A percentile compares a stretch with the other conserved stretches of the same genome.
These are phyloP conservation scores for Fusarium kyushuense DNA, from an alignment of 2,329 filamentous ascomycete genomes.

Conservation along the genomic window DNA sequence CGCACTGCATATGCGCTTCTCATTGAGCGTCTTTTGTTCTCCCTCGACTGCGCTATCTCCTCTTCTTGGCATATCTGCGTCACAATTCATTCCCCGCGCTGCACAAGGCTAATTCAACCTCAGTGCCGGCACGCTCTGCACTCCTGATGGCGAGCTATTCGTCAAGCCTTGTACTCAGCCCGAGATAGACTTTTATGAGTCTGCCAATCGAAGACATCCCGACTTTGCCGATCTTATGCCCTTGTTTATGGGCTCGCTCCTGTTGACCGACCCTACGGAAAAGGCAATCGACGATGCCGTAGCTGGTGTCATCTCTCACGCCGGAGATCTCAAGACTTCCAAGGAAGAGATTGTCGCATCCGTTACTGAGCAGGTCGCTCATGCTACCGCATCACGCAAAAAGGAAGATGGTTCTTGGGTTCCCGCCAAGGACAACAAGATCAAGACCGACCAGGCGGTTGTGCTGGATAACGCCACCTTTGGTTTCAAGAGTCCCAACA, in stretches of 20 bases:
- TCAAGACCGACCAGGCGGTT: conserved; percentile 82
- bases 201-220: conserved; percentile 72
- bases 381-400: conserved; percentile 21
- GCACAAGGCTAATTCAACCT: conserved; percentile 38
- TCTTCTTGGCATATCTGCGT: conserved; percentile 31
- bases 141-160: conserved; percentile 84
- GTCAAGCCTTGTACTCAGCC: conserved; percentile 91
- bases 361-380: conserved; percentile 51
- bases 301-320: conserved; percentile 57
- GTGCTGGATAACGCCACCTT: conserved; percentile 86
- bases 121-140: conserved; percentile 91
- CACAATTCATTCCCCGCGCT: conserved; percentile 22
- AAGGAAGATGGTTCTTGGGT: conserved; percentile 56
- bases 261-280: conserved; percentile 69
- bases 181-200: conserved; percentile 92
- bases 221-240: conserved; percentile 86
- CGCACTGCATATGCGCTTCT: conserved; percentile 24
- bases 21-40: background rate
- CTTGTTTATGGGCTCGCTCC: conserved; percentile 82
- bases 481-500: conserved; percentile 86
- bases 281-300: conserved; percentile 62
- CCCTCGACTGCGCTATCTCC: conserved; percentile 7
- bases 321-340: conserved; percentile 50
- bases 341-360: conserved; percentile 52
- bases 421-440: conserved; percentile 66